These are phyloP conservation scores for Cytospora piceicola DNA, from an alignment of 2,329 filamentous ascomycete species.

Conservation along the genomic window DNA sequence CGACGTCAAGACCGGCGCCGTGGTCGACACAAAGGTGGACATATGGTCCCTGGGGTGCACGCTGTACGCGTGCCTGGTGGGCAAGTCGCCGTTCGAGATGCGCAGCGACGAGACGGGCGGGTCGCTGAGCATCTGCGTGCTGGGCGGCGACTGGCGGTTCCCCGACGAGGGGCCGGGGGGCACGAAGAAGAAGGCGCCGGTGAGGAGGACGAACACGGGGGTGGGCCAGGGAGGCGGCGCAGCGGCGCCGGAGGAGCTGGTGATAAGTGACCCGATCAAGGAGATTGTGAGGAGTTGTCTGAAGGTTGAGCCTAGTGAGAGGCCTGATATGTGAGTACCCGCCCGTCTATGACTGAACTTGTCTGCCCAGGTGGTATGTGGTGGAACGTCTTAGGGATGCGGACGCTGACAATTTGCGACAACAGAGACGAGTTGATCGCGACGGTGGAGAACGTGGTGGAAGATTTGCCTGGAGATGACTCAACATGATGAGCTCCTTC, in stretches of 20 bases:
- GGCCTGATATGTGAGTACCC: constrained; percentile 69
- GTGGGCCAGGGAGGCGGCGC: constrained; percentile 36
- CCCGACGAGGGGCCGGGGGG: constrained; percentile 78
- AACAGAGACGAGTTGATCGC: constrained; percentile 70
- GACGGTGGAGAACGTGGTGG: constrained; percentile 75
- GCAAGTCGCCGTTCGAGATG: constrained; percentile 96
- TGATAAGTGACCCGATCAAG: constrained; percentile 80
- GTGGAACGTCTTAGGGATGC: neutral
- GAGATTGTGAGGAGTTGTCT: constrained; percentile 88
- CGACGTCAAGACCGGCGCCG: constrained; percentile 90
- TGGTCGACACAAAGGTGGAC: constrained; percentile 95
- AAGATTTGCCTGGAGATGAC: constrained; percentile 64
- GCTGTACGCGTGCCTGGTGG: constrained; percentile 94
- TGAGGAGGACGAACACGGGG: constrained; percentile 36
- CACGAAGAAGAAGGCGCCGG: constrained; percentile 47
- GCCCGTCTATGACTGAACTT: neutral
- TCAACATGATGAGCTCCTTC: constrained; percentile 10
- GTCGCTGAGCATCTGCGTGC: constrained; percentile 86
- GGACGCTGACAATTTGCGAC: constrained; percentile 4
- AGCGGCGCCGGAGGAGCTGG: constrained; percentile 47
- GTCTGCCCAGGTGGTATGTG: neutral
- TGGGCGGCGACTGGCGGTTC: constrained; percentile 95
- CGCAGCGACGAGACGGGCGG: constrained; percentile 95
- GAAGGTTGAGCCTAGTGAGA: constrained; percentile 81
- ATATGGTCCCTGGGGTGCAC: constrained; percentile 98